Percentiles rank a stretch among this genome's conserved stretches.
These are phyloP conservation scores for Fremontodendron californicum DNA, from an alignment of 345 rosid genomes.

Conservation along the genomic window DNA sequence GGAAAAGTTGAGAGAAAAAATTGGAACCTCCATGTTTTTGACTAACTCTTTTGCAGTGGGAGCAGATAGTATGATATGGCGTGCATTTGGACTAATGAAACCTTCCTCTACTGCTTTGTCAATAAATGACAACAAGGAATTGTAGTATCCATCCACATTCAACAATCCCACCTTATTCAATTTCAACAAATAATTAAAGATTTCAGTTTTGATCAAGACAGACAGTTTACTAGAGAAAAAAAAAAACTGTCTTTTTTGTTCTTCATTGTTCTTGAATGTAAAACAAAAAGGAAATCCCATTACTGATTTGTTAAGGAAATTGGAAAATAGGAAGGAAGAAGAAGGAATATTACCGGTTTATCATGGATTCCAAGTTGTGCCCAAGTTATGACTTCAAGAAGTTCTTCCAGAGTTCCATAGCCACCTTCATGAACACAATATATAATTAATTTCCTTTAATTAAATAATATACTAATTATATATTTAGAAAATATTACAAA, in stretches of 20 bases:
- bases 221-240: no score
- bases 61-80: constrained; percentile 75
- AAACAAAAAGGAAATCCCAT: neutral
- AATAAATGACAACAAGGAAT: constrained; percentile 62
- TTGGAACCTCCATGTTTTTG: constrained; percentile 59
- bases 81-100: constrained; percentile 60
- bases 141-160: constrained; percentile 79
- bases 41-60: constrained; percentile 60
- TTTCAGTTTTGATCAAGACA: no score
- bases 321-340: neutral
- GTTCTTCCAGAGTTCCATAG: constrained; percentile 80
- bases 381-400: constrained; percentile 74
- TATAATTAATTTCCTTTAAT: constrained; percentile 1
- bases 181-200: neutral
- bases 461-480: neutral
- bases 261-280: no score
- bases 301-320: neutral
- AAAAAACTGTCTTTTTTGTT: no score
- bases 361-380: constrained; percentile 82
- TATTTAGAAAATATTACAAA: neutral
- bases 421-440: constrained; percentile 43
- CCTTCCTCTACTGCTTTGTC: constrained; percentile 86
- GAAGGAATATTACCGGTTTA: constrained; percentile 48
- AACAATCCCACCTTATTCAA: constrained; percentile 62
- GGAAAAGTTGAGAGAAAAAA: neutral